Conservation (phyloP, 2,329 filamentous ascomycete species). For the Tothia fuscella region DNA sequence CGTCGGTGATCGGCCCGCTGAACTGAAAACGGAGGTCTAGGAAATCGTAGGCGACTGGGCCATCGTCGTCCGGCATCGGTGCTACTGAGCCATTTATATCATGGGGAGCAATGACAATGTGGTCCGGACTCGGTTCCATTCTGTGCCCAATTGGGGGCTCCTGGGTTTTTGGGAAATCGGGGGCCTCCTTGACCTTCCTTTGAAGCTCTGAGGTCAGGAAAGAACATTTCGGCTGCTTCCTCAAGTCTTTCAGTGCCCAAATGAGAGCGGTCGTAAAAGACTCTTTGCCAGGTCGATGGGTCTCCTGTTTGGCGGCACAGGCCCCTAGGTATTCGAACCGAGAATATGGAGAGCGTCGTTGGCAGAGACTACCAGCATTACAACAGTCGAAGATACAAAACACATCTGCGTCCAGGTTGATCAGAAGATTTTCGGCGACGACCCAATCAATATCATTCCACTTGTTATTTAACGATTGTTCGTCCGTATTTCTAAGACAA, state of each 20-base stretch:
- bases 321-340: conserved; percentile 2
- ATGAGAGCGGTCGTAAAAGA: conserved; percentile 9
- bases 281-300: not conserved
- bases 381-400: conserved; percentile 10
- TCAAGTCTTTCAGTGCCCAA: conserved; percentile 4
- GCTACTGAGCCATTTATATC: not conserved
- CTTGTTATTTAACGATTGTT: not conserved
- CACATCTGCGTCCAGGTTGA: not conserved
- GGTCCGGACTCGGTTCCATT: not conserved
- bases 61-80: not conserved
- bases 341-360: not conserved
- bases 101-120: conserved; percentile 1
- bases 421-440: not conserved
- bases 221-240: not conserved
- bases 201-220: conserved; percentile 2
- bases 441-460: not conserved
- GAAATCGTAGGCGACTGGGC: not conserved
- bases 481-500: not conserved
- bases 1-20: not conserved
- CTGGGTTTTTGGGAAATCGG: not conserved
- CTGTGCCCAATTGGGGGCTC: not conserved
- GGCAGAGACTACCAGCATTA: conserved; percentile 2
- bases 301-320: not conserved
- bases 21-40: not conserved
- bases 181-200: not conserved